These are phyloP conservation scores for Leucosporidium scottii DNA, from an alignment of 768 basidiomycete species.

Conservation along the genomic window DNA sequence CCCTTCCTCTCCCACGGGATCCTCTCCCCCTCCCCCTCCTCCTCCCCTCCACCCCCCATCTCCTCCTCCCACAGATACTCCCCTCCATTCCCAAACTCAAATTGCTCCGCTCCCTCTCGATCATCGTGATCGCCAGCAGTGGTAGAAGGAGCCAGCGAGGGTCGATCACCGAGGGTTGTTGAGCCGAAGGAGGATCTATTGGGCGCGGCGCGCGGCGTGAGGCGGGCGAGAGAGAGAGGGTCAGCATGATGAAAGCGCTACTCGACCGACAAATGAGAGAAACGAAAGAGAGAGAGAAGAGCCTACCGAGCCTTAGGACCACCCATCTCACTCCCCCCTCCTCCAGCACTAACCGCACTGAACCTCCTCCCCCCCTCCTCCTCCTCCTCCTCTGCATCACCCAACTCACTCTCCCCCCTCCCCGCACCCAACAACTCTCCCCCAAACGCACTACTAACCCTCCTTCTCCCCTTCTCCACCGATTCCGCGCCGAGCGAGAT, in stretches of 20 bases:
- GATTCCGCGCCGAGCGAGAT: background rate
- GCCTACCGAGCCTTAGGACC: too few relatives aligned
- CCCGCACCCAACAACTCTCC: background rate
- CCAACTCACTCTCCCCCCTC: background rate
- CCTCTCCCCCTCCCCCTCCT: background rate
- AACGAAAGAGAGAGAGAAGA: too few relatives aligned
- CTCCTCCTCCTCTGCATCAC: background rate
- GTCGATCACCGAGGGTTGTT: too few relatives aligned
- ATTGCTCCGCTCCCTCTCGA: background rate
- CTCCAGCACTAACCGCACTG: too few relatives aligned
- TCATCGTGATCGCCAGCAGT: background rate
- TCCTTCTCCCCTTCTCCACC: background rate
- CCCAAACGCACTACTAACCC: background rate
- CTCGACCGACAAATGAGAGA: too few relatives aligned
- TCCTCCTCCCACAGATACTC: background rate
- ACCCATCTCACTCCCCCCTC: too few relatives aligned
- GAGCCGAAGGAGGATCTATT: too few relatives aligned
- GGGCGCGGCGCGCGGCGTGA: too few relatives aligned
- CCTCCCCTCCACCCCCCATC: background rate
- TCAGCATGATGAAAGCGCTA: too few relatives aligned
- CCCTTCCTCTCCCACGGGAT: constrained; percentile 16
- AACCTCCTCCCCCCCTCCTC: background rate
- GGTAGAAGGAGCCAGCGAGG: too few relatives aligned
- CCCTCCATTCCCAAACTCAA: background rate
- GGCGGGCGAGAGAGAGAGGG: too few relatives aligned